Evolutionary conservation across 805 yeast species (phyloP).

Genomic region (Candida dendrica): DNA sequence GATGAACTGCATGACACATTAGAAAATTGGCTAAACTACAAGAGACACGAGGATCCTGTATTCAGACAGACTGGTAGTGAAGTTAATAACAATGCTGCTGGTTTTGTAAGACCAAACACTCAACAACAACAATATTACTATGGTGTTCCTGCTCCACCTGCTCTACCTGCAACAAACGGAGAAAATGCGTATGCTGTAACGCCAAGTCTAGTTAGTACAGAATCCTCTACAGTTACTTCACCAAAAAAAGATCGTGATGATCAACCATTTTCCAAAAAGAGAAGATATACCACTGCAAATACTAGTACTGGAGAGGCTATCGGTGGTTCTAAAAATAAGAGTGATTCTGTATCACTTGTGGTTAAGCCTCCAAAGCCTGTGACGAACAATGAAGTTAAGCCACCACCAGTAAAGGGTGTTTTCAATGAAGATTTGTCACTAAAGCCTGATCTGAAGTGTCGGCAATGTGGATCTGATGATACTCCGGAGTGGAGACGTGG

Average conservation of each 20-base stretch:
- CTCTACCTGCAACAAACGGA: no score
- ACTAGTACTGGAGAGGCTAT: neutral
- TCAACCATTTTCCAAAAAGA: neutral
- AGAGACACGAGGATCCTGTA: neutral
- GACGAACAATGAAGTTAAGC: neutral
- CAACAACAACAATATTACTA: no score
- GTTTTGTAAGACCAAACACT: no score
- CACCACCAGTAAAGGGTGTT: slow-evolving; percentile 3
- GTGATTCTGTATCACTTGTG: slow-evolving; percentile 8
- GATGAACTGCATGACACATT: slow-evolving; percentile 5
- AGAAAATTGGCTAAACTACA: slow-evolving; percentile 6
- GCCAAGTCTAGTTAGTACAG: neutral
- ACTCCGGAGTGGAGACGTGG: slow-evolving; percentile 96
- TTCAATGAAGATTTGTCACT: slow-evolving; percentile 13
- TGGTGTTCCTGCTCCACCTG: no score
- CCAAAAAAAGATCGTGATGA: neutral
- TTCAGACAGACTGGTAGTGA: neutral
- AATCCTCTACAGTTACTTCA: neutral
- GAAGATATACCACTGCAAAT: neutral
- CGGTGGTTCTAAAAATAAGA: neutral
- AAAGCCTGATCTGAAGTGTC: slow-evolving; percentile 28
- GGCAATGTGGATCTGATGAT: slow-evolving; percentile 65
- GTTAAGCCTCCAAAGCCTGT: slow-evolving; percentile 16
- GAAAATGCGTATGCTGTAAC: no score
- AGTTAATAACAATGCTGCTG: neutral